A percentile compares a stretch with the other conserved stretches of the same genome.
Conservation (phyloP, 331 rosid genomes). For the Cydonia oblonga region DNA sequence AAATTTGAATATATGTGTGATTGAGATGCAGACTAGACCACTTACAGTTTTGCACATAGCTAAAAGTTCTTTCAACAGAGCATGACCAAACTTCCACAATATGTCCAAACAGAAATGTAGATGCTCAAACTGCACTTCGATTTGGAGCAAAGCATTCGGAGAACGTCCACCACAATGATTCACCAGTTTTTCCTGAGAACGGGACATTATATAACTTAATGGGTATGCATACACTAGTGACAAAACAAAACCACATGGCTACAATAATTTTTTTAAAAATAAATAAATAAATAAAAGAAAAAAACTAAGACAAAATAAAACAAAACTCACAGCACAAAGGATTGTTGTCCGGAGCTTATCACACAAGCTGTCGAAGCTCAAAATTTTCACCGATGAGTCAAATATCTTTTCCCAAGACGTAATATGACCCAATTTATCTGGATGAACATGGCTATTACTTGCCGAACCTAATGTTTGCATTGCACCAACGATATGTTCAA, state of each 20-base stretch:
- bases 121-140: slow-evolving; percentile 38
- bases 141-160: slow-evolving; percentile 3
- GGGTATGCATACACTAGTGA: slow-evolving; percentile 1
- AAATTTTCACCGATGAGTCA: slow-evolving; percentile 29
- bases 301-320: too few relatives aligned
- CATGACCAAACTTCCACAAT: slow-evolving; percentile 44
- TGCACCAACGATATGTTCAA: slow-evolving; percentile 33
- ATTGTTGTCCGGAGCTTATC: slow-evolving; percentile 40
- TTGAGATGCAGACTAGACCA: not conserved
- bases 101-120: slow-evolving; percentile 31
- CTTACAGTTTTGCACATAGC: slow-evolving; percentile 69
- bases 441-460: slow-evolving; percentile 13
- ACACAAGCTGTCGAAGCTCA: slow-evolving; percentile 42
- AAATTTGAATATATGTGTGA: not conserved
- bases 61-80: slow-evolving; percentile 52
- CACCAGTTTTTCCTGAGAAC: slow-evolving; percentile 49
- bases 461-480: slow-evolving; percentile 34
- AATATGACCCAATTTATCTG: slow-evolving; percentile 37
- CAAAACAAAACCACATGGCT: not conserved
- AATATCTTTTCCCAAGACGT: slow-evolving; percentile 48
- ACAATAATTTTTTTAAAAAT: not conserved
- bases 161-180: slow-evolving; percentile 25
- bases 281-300: too few relatives aligned
- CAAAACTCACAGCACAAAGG: slow-evolving; percentile 45
- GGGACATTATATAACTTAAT: slow-evolving; percentile 3